Percentiles rank a stretch among this genome's conserved stretches.
These are phyloP conservation scores for Leishmania braziliensis DNA, from an alignment of 208 protist species.

Conservation along the genomic window DNA sequence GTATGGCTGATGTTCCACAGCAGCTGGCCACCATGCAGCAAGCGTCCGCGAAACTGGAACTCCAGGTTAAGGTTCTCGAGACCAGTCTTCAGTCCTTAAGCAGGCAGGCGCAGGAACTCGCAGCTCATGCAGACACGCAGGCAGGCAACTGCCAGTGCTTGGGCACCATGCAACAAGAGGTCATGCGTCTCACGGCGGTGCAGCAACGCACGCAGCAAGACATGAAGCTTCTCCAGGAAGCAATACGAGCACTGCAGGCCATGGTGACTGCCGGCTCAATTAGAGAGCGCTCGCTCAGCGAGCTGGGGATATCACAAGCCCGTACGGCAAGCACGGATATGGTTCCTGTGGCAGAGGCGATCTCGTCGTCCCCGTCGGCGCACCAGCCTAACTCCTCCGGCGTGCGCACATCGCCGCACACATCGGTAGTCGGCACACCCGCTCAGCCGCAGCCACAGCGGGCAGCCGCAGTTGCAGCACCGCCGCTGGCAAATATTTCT, in stretches of 20 bases:
- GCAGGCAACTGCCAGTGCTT: conserved; percentile 15
- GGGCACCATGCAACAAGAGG: conserved; percentile 24
- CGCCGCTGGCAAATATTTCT: background rate
- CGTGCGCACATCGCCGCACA: background rate
- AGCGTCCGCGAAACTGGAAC: conserved; percentile 3
- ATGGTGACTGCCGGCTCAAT: background rate
- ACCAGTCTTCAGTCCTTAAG: conserved; percentile 13
- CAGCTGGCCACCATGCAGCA: conserved; percentile 18
- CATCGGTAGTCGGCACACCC: background rate
- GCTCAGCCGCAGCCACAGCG: background rate
- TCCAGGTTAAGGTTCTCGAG: conserved; percentile 17
- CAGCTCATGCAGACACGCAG: conserved; percentile 14
- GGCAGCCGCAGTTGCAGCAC: background rate
- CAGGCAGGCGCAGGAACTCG: conserved; percentile 15
- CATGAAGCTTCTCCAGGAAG: conserved; percentile 23
- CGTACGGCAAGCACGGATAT: conserved; percentile 39
- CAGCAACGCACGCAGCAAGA: conserved; percentile 28
- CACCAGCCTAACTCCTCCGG: conserved; percentile 9
- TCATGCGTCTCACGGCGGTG: conserved; percentile 11
- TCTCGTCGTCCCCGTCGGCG: conserved; percentile 29
- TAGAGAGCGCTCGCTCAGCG: conserved; percentile 14
- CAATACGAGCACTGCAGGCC: conserved; percentile 9
- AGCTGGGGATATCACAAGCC: conserved; percentile 14
- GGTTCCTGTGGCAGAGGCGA: conserved; percentile 10
- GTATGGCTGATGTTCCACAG: conserved; percentile 2